phyloP scores from a whole-genome alignment of 768 basidiomycete genomes.

The Trametes cinnabarina region DNA sequence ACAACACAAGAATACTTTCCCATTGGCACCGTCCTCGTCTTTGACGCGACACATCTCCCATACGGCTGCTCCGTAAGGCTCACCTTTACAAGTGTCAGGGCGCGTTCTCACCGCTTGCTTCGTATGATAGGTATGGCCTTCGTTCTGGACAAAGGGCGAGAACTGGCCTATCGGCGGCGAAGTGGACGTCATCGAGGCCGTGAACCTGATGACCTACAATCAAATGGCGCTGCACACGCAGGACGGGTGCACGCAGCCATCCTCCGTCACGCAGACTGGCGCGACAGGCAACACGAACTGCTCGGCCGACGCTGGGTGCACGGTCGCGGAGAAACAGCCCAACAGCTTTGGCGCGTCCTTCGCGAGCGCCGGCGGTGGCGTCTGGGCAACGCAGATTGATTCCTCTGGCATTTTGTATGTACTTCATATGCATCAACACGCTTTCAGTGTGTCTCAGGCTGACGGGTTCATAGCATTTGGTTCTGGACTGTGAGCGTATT shows the following conservation, averaged over 20 bases:
- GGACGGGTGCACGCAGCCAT: conserved; percentile 35
- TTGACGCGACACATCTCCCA: conserved; percentile 48
- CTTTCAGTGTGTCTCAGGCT: not conserved
- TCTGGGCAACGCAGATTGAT: conserved; percentile 69
- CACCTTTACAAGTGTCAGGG: not conserved
- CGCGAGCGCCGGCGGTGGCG: conserved; percentile 50
- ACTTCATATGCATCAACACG: not conserved
- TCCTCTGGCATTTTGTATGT: conserved; percentile 47
- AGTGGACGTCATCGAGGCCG: conserved; percentile 45
- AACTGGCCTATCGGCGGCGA: conserved; percentile 36
- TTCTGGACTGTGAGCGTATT: conserved; percentile 42
- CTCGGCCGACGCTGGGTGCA: conserved; percentile 27
- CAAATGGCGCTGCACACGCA: conserved; percentile 56
- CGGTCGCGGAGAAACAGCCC: conserved; percentile 31
- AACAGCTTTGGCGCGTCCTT: conserved; percentile 43
- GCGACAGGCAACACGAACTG: conserved; percentile 30
- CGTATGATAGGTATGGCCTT: conserved; percentile 27
- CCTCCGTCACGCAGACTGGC: conserved; percentile 34
- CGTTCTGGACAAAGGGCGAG: conserved; percentile 38
- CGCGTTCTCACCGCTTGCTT: not conserved
- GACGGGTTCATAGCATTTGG: conserved; percentile 39
- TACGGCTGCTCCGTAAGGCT: conserved; percentile 53
- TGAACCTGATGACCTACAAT: conserved; percentile 52
- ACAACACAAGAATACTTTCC: conserved; percentile 41
- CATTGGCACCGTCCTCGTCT: conserved; percentile 43